Conservation (phyloP, 805 yeast species). For the Hanseniaspora clermontiae region DNA sequence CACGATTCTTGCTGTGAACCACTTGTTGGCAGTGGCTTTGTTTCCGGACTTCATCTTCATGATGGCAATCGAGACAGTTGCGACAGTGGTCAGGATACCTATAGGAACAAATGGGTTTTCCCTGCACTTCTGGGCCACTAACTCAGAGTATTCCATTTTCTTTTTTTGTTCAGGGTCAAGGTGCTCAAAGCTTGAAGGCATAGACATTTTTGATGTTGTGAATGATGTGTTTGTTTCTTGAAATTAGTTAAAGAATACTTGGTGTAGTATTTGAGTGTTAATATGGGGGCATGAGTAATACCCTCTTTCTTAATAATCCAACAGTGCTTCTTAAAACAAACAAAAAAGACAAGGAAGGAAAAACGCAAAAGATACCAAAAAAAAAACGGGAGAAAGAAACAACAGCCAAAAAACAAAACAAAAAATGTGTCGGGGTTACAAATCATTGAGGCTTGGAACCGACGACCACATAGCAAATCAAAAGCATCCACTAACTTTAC, state of each 20-base stretch:
- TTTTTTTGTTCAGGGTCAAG: constrained; percentile 20
- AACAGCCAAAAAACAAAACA: too few relatives aligned
- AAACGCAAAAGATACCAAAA: too few relatives aligned
- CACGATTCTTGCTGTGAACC: constrained; percentile 82
- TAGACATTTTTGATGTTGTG: constrained; percentile 6
- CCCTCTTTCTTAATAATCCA: too few relatives aligned
- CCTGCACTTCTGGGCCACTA: constrained; percentile 49
- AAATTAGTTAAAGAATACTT: background rate
- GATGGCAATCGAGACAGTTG: constrained; percentile 71
- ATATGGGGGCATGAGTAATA: too few relatives aligned
- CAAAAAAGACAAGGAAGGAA: too few relatives aligned
- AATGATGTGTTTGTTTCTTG: background rate
- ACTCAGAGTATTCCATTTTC: constrained; percentile 39
- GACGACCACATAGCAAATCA: too few relatives aligned
- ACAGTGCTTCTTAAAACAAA: too few relatives aligned
- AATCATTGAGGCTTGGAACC: too few relatives aligned
- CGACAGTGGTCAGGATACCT: constrained; percentile 66
- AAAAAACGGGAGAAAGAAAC: too few relatives aligned
- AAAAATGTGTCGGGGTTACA: too few relatives aligned
- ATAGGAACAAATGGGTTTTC: constrained; percentile 85
- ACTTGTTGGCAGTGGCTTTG: constrained; percentile 61
- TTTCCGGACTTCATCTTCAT: constrained; percentile 62
- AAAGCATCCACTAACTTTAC: too few relatives aligned
- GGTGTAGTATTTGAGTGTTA: too few relatives aligned
- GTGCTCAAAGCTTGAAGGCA: constrained; percentile 29